phyloP scores from a whole-genome alignment of 1,284 basidiomycete species.

The Grifola frondosa region DNA sequence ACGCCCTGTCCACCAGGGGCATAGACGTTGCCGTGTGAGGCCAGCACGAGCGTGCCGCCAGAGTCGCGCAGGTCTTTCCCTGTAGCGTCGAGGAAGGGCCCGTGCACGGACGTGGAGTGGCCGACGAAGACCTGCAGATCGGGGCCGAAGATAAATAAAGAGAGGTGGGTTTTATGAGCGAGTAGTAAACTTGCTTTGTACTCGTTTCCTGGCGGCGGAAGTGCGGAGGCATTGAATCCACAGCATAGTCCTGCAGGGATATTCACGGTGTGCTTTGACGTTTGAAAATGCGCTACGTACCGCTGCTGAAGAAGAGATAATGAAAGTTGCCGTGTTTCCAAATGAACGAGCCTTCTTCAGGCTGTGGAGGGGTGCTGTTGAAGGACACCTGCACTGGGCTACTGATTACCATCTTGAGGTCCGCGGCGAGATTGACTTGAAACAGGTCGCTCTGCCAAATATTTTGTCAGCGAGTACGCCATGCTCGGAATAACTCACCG shows the following conservation, averaged over 20 bases:
- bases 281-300: slow-evolving; percentile 4
- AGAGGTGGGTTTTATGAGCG: too few relatives aligned
- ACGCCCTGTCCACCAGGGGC: slow-evolving; percentile 20
- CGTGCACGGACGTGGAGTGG: slow-evolving; percentile 28
- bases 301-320: slow-evolving; percentile 24
- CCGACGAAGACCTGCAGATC: slow-evolving; percentile 27
- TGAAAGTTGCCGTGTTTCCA: slow-evolving; percentile 22
- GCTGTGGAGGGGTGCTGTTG: slow-evolving; percentile 18
- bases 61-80: slow-evolving; percentile 26
- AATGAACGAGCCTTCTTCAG: slow-evolving; percentile 20
- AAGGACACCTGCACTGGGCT: slow-evolving; percentile 17
- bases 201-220: slow-evolving; percentile 29
- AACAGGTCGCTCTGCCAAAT: slow-evolving; percentile 12
- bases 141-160: too few relatives aligned
- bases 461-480: neutral
- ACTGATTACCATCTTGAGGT: slow-evolving; percentile 11
- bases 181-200: slow-evolving; percentile 12
- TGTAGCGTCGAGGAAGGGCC: slow-evolving; percentile 30
- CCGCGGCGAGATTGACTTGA: slow-evolving; percentile 14
- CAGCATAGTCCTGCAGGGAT: slow-evolving; percentile 10
- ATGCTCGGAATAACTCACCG: too few relatives aligned
- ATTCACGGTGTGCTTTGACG: neutral
- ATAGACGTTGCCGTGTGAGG: slow-evolving; percentile 33
- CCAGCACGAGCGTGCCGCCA: slow-evolving; percentile 34
- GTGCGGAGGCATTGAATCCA: slow-evolving; percentile 17